Evolutionary conservation across 225 moss, liverwort and hornwort species (phyloP), one percentile per base, ranked within the genome.

Genomic region (Ulota crispa): DNA sequence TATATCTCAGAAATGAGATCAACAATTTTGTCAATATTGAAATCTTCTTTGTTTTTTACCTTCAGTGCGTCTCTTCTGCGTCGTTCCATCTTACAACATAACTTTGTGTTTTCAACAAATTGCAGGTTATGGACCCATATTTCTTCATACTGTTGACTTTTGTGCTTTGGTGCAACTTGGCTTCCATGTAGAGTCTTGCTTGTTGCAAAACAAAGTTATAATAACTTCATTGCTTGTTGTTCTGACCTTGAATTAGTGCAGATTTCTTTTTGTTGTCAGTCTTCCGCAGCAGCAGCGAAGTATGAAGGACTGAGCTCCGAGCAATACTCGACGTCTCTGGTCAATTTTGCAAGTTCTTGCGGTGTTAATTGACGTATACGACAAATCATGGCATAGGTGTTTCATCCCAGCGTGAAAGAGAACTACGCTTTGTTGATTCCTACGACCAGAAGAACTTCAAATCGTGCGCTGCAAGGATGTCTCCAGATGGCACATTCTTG

Each of bases 21-120:
- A 80, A 37, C 76, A 80, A 76, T 83, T 86, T 86, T 83, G 86
- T 76, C 15, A 57, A 71, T 83, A 83, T n/a, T 55, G 21, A 23
- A 68, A 67, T 37, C 20, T n/a, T 68, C 10, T 8, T 1, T 16
- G 31, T 55, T 42, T 18, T 18, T 56, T 4, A 15, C 18, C 50
- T 24, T 61, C 78, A 77, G 50, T 60, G 72, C 43, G 39, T 52
- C 54, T 57, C 67, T 27, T 45, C 12, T 21, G 43, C 45, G 7
- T 43, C 65, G 6, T 56, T 45, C 36, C 18, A 28, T 55, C 43
- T 28, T 2, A 9, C 21, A 43, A 56, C 21, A 30, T 18, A n/a
- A 3, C 5, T 19, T 42, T 69, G 7, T 20, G 9, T 26, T 18
- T 20, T 79, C 20, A 20, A 20, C 30, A 41, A 66, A 68, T 52